These are phyloP conservation scores for Termitomyces sp. DNA, from an alignment of 768 basidiomycete genomes.

Conservation along the genomic window DNA sequence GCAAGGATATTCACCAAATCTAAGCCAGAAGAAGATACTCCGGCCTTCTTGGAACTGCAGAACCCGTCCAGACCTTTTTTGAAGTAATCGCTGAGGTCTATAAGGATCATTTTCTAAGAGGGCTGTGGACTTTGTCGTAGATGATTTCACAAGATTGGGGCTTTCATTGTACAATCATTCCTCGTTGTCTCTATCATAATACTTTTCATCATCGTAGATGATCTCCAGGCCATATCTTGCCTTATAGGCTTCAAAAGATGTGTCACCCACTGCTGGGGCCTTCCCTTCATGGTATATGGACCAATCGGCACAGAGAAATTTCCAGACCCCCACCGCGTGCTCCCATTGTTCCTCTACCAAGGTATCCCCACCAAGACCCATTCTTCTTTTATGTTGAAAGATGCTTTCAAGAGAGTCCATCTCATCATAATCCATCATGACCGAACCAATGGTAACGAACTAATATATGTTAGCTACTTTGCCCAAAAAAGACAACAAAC, in stretches of 20 bases:
- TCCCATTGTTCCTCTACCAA: background rate
- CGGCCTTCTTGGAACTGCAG: conserved; percentile 93
- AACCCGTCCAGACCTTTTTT: conserved; percentile 70
- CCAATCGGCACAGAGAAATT: background rate
- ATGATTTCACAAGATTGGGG: too few species aligned
- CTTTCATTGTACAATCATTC: too few species aligned
- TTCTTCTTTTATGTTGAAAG: background rate
- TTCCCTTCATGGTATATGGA: background rate
- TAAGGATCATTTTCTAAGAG: conserved; percentile 82
- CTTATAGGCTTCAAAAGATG: background rate
- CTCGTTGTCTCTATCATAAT: too few species aligned
- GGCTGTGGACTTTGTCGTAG: too few species aligned
- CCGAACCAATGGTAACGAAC: background rate
- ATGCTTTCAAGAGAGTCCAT: background rate
- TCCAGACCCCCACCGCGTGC: background rate
- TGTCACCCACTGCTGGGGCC: background rate
- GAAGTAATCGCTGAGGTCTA: conserved; percentile 58
- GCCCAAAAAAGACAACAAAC: background rate
- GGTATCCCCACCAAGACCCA: background rate
- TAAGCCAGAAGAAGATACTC: conserved; percentile 81
- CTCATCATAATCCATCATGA: background rate
- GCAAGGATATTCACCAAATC: conserved; percentile 40
- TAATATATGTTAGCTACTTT: background rate
- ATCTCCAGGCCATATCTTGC: background rate
- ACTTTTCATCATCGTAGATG: background rate